Base-by-base conservation (phyloP, 1,284 basidiomycete species). In the Thelephora terrestris region DNA sequence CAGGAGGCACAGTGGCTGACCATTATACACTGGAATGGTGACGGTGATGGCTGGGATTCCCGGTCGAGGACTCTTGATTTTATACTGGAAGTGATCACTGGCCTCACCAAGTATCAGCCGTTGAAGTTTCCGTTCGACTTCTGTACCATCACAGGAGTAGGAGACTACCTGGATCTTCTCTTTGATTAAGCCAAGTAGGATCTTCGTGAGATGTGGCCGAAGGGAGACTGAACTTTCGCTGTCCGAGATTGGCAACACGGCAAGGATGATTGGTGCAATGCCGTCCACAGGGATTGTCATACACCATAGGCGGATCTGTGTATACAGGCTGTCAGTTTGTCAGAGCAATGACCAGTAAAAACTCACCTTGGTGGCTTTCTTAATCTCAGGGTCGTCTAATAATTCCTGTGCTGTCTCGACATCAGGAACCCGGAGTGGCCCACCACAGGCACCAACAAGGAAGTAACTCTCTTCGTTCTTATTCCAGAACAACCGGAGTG, bases 401-500 rank as follows among this genome's bases (percentile, higher is more conserved):
- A 50, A 17, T 1, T 39, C 16, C 10, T 50, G 39, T 2, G 57
- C 47, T 17, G 38, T 47, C 0, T 58, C 52, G 7, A 50, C 46
- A 46, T 61, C 43, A 1, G 58, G 52, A 7, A 62, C 48, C 3
- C 32, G 50, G 4, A 56, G 5, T 2, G 56, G 56, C 5, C 47
- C 51, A 18, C 43, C 53, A 17, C 49, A 47, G 0, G 46, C 49
- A 1, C 59, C 57, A 7, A 61, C 40, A 2, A 60, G 39, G 27
- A 51, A 50, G 25, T 52, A 49, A 1, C 46, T 10, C 16, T 57
- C n/a, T 23, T 53, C 47, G 9, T 50, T 17, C 0, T 34, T 1
- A 52, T 66, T 60, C 37, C 49, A 65, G 45, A 58, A 63, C 0
- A 57, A 54, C 0, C 59, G 54, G 7, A 58, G 58, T 0, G 57